phyloP scores from a whole-genome alignment of 768 basidiomycete species.

The Suillus spraguei region DNA sequence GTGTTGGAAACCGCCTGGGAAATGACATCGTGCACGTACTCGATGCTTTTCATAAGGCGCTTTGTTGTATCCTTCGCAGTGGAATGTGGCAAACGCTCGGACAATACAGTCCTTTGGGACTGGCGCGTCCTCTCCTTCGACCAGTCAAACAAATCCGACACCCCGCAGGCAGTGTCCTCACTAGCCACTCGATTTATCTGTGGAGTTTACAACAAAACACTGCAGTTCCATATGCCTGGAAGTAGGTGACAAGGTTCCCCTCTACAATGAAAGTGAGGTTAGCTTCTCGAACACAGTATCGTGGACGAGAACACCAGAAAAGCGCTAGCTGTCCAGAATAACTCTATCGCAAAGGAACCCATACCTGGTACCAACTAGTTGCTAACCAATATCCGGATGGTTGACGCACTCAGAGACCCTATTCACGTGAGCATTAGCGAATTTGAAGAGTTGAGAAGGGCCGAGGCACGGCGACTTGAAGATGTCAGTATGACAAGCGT shows the following conservation, averaged over 20 bases:
- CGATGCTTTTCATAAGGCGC: background rate
- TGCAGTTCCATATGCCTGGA: slow-evolving; percentile 11
- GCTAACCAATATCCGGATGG: too few relatives aligned
- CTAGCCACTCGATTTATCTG: slow-evolving; percentile 7
- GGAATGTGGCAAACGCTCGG: slow-evolving; percentile 13
- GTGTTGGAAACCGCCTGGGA: slow-evolving; percentile 13
- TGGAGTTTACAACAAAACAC: slow-evolving; percentile 6
- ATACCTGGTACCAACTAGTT: background rate
- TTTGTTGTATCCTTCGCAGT: slow-evolving; percentile 2
- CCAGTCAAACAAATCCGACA: background rate
- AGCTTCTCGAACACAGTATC: slow-evolving; percentile 6
- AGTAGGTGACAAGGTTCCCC: slow-evolving; percentile 3
- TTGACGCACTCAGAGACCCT: background rate
- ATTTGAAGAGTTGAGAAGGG: too few relatives aligned
- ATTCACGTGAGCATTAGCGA: background rate
- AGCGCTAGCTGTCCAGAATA: background rate
- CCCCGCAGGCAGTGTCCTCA: background rate
- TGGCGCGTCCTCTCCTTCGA: slow-evolving; percentile 6
- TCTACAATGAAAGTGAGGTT: background rate
- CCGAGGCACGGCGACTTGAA: too few relatives aligned
- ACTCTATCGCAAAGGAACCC: slow-evolving; percentile 5
- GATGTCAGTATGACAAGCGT: too few relatives aligned
- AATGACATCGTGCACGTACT: slow-evolving; percentile 13
- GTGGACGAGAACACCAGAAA: slow-evolving; percentile 5
- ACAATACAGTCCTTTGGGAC: slow-evolving; percentile 15